These are phyloP conservation scores for Metrosideros polymorpha DNA, from an alignment of 441 rosid genomes.

Conservation along the genomic window DNA sequence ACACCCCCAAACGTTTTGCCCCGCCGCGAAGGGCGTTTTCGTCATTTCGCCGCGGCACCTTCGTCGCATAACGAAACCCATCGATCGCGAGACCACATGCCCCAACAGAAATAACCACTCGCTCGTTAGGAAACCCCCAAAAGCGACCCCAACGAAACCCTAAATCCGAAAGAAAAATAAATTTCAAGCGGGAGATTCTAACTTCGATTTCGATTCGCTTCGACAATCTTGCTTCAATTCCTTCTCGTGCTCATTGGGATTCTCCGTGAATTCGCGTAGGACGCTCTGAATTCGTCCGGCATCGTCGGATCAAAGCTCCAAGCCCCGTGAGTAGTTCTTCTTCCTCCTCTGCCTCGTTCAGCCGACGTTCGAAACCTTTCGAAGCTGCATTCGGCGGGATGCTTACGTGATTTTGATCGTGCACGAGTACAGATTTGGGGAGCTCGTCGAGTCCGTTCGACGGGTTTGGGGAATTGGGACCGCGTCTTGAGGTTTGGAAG, in stretches of 20 bases:
- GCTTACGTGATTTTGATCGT: neutral
- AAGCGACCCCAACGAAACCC: neutral
- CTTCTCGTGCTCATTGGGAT: neutral
- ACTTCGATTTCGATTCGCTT: neutral
- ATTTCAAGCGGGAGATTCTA: neutral
- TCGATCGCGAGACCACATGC: neutral
- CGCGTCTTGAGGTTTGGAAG: neutral
- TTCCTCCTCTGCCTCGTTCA: neutral
- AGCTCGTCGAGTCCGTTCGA: neutral
- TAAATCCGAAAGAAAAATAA: neutral
- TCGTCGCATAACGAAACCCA: neutral
- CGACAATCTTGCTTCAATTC: neutral
- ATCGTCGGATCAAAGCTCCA: neutral
- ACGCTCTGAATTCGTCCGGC: neutral
- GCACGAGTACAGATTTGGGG: neutral
- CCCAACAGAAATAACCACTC: neutral
- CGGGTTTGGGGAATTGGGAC: neutral
- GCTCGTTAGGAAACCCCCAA: neutral
- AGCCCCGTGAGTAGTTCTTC: neutral
- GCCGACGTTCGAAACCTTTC: neutral
- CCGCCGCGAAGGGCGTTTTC: neutral
- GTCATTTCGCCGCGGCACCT: neutral
- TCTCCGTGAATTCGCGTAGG: neutral
- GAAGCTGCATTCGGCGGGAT: neutral
- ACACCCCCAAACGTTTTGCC: fast-evolving